phyloP scores from a whole-genome alignment of 2,329 filamentous ascomycete genomes.

The Verticillium klebahnii region DNA sequence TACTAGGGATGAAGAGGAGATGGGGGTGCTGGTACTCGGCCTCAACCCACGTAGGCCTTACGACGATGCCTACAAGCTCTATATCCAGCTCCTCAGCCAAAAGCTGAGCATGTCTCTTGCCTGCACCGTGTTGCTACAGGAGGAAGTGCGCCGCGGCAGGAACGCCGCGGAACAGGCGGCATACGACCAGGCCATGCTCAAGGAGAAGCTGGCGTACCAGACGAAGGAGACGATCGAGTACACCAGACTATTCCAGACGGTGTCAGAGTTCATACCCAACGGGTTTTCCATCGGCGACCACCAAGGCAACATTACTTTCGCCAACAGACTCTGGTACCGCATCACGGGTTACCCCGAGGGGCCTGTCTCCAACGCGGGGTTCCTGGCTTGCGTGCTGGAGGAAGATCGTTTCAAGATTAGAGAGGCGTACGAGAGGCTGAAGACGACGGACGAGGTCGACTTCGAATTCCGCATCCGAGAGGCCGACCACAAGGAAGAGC shows the following conservation, averaged over 20 bases:
- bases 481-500: constrained; percentile 7
- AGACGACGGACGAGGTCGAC: constrained; percentile 30
- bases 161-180: constrained; percentile 57
- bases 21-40: constrained; percentile 65
- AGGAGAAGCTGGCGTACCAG: constrained; percentile 57
- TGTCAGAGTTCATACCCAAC: constrained; percentile 69
- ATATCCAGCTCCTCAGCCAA: constrained; percentile 50
- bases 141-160: constrained; percentile 58
- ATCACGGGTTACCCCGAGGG: constrained; percentile 41
- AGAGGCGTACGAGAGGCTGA: constrained; percentile 36
- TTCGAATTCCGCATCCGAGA: constrained; percentile 42
- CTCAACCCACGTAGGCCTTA: constrained; percentile 68
- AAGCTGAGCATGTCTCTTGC: constrained; percentile 64
- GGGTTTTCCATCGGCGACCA: constrained; percentile 68
- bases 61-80: constrained; percentile 68
- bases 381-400: constrained; percentile 40
- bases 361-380: constrained; percentile 24
- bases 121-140: constrained; percentile 66
- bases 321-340: constrained; percentile 62
- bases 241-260: constrained; percentile 62
- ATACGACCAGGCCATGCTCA: constrained; percentile 61
- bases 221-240: constrained; percentile 46
- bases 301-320: constrained; percentile 61
- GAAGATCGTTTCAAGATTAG: constrained; percentile 38
- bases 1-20: constrained; percentile 58